These are phyloP conservation scores for Crithidia bombi DNA, from an alignment of 208 protist genomes.

Conservation along the genomic window DNA sequence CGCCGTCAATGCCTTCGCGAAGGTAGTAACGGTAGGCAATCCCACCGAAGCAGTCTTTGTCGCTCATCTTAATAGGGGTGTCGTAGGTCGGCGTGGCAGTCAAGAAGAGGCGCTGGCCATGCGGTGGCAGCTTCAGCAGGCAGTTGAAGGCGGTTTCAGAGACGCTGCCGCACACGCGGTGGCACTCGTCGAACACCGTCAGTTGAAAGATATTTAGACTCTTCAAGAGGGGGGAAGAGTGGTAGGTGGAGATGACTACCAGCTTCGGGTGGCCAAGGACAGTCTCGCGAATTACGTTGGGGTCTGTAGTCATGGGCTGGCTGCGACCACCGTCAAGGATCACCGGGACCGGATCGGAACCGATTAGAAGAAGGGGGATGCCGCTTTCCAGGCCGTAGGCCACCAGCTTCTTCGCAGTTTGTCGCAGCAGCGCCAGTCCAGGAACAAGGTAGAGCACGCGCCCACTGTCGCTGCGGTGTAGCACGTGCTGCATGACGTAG, in stretches of 20 bases:
- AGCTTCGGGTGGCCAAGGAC: conserved; percentile 39
- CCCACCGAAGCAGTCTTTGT: conserved; percentile 67
- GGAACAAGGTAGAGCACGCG: conserved; percentile 78
- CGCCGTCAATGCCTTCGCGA: conserved; percentile 75
- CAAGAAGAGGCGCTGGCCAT: conserved; percentile 64
- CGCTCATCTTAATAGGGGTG: conserved; percentile 79
- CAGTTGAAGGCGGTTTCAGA: conserved; percentile 72
- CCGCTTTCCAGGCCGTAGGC: conserved; percentile 56
- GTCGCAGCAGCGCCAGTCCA: conserved; percentile 69
- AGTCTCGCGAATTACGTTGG: conserved; percentile 42
- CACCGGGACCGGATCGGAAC: conserved; percentile 52
- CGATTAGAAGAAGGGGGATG: conserved; percentile 65
- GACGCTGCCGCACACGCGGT: conserved; percentile 77
- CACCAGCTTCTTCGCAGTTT: conserved; percentile 69
- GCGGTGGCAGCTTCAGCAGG: conserved; percentile 53
- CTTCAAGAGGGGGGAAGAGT: conserved; percentile 71
- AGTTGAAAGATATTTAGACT: conserved; percentile 51
- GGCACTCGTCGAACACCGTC: conserved; percentile 82
- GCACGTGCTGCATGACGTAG: conserved; percentile 46
- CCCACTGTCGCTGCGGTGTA: conserved; percentile 10
- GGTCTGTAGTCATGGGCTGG: conserved; percentile 69
- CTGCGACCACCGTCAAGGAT: conserved; percentile 27
- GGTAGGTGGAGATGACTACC: conserved; percentile 74
- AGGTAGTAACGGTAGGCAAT: conserved; percentile 85
- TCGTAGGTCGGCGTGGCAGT: conserved; percentile 82